A percentile compares a stretch with the other conserved stretches of the same genome.
These are phyloP conservation scores for Neurospora tetraspora DNA, from an alignment of 495 filamentous ascomycete genomes.

Conservation along the genomic window DNA sequence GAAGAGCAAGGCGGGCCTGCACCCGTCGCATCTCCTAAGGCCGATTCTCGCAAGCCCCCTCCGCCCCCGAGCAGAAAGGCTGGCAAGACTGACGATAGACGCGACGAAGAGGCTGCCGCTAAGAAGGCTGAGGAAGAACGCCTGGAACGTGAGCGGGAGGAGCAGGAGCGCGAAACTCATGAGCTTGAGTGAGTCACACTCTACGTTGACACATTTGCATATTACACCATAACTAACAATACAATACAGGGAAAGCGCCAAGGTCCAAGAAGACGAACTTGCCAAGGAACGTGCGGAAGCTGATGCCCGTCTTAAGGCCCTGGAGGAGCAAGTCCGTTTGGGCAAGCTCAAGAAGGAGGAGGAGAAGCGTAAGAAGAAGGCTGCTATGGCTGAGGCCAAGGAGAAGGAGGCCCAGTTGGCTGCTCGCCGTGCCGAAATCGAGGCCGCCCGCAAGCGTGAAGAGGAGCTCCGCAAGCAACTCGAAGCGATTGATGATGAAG, in stretches of 20 bases:
- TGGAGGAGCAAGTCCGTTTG: constrained; percentile 88
- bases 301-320: constrained; percentile 69
- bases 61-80: constrained; percentile 75
- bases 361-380: constrained; percentile 84
- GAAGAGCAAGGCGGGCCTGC: constrained; percentile 68
- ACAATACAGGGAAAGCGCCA: constrained; percentile 58
- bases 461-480: constrained; percentile 79
- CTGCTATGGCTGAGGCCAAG: constrained; percentile 72
- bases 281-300: constrained; percentile 70
- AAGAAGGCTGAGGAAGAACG: constrained; percentile 44
- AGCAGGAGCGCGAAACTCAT: constrained; percentile 61
- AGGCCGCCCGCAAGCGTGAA: constrained; percentile 80
- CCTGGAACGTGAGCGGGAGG: constrained; percentile 60
- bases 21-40: constrained; percentile 36
- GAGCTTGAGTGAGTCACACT: constrained; percentile 69
- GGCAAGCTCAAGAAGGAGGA: constrained; percentile 97
- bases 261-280: constrained; percentile 67
- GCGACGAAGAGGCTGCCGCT: constrained; percentile 43
- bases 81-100: constrained; percentile 42
- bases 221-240: constrained; percentile 19
- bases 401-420: constrained; percentile 81
- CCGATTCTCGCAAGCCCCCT: constrained; percentile 66
- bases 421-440: constrained; percentile 83
- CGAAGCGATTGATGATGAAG: constrained; percentile 66
- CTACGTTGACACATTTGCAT: not conserved